Base-by-base conservation (phyloP, 31 red algal species). In the Endocladia muricata region DNA sequence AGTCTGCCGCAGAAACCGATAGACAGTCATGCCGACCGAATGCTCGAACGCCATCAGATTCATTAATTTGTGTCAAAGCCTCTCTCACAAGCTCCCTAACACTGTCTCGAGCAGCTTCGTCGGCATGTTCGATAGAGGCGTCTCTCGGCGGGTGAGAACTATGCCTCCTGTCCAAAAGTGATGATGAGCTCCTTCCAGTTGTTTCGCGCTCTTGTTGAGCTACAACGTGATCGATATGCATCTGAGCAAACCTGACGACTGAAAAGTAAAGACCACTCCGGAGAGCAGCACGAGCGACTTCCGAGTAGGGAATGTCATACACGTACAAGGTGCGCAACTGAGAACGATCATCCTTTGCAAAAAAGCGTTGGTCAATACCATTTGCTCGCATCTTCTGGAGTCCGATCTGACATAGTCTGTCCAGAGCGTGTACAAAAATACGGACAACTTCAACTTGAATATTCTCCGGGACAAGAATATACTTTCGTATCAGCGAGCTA, bases 351-450 rank as follows among this genome's bases (percentile, higher is more conserved):
- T 57, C 31, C 2, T 39, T 57, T 21, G 70, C 74, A 37, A 61
- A 17, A 41, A 91, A 61, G 56, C 54, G 59, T 36, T 37, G 41
- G 3, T 35, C 28, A 25, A 91, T 28, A 39, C 88, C 88, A 13
- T 83, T 55, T 66, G 47, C 39, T 41, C 55, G 41, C 4, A 82
- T 57, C 9, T 64, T 56, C 2, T 38, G 59, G 30, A 71, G 62
- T 40, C 88, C 88, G 67, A 91, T 64, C 78, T 91, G 78, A 74
- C 88, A 91, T 21, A 91, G 61, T 9, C 78, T 73, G 38, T 91
- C 88, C 8, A 91, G 55, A 37, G 72, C 52, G 74, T 78, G 79
- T 41, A 91, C 37, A 39, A 91, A 79, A 6, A 68, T 22, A 1
- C 88, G 41, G 19, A 81, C 63, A 15, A 78, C 36, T 52, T 37